Evolutionary conservation across 768 basidiomycete species (phyloP), one percentile per base, ranked within the genome.

Genomic region (Pleurotus giganteus): DNA sequence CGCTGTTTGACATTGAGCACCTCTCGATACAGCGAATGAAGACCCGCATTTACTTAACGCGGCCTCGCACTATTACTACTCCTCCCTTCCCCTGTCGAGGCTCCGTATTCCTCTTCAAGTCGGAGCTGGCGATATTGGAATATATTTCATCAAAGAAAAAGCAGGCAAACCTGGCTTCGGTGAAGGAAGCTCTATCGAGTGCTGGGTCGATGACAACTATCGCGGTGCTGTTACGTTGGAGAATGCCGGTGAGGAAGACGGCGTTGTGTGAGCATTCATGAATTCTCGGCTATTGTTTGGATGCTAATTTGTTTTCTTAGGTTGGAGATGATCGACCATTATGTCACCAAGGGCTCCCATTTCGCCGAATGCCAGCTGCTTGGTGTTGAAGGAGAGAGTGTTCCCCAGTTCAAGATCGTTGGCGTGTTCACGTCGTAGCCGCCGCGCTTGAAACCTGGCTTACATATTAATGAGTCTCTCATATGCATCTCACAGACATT

Each of bases 181-280:
- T 0, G 74, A 81, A 57, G 88, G 91, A 28, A 85, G 86, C 61
- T 78, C 81, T 50, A 76, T 95, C 3, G 83, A 90, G 63, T 98
- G 97, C 68, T 98, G 96, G 96, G 97, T 99, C 28, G 97, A 99
- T 68, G 95, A 99, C 68, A 99, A 99, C 66, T 82, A 85, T 59
- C 71, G 63, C 0, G 96, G 97, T 4, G 86, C 84, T 26, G 83
- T 82, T 57, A 78, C 85, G 37, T 77, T 98, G 55, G 83, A 85
- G 68, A 95, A 98, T 64, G 83, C 83, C 1, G 91, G 78, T 3
- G 83, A 88, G 54, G 73, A 86, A 4, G 74, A 71, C 3, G 83
- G 84, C 61, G 89, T 81, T 37, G 34, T 64, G 26, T 54, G 43
- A 39, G 49, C 54, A 46, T 47, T 49, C 47, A 55, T 39, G 51